Base-by-base conservation (phyloP, 1,284 basidiomycete genomes). In the Puccinia coronata region DNA sequence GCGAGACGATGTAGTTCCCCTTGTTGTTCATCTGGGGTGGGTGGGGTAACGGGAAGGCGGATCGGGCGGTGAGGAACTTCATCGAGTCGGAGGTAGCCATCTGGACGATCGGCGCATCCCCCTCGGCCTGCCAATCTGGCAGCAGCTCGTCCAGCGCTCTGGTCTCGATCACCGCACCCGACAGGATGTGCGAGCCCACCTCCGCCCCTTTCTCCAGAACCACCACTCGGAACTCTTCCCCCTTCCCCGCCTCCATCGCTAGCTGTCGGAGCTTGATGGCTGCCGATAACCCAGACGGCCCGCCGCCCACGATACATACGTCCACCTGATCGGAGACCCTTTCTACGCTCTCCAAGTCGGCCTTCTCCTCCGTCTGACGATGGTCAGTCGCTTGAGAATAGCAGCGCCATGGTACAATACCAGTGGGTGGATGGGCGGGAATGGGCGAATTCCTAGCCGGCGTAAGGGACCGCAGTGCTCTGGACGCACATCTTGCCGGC, bases 21-120 rank as follows among this genome's bases (percentile, higher is more conserved):
- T 92, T 90, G 88, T 98, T 97, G 85, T 89, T 89, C 96, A 99
- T 99, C 87, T 98, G 96, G 0, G 96, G 96, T 2, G 96, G 96
- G 85, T 99, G 96, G 0, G 95, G 97, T 81, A 98, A 91, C 20
- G 94, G 95, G 84, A 96, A 88, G 3, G 93, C 90, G 82, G 87
- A 86, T 36, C 88, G 91, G 53, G 89, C 84, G 18, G 96, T 96
- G 83, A 99, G 89, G 86, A 92, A 95, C 80, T 93, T 91, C 96
- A 99, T 98, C 41, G 89, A 88, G 71, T 93, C 93, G 67, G 91
- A 91, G 0, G 89, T 90, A 0, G 95, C 95, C 0, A 91, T 91
- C 85, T 94, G 94, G 69, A 90, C 92, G 61, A 98, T 89, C 9
- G 89, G 77, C 16, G 89, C 23, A 88, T 88, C 36, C 87, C 86